Percentiles rank a stretch among this genome's conserved stretches.
phyloP scores from a whole-genome alignment of 306 rosid genomes.

The Boehmeria nivea region DNA sequence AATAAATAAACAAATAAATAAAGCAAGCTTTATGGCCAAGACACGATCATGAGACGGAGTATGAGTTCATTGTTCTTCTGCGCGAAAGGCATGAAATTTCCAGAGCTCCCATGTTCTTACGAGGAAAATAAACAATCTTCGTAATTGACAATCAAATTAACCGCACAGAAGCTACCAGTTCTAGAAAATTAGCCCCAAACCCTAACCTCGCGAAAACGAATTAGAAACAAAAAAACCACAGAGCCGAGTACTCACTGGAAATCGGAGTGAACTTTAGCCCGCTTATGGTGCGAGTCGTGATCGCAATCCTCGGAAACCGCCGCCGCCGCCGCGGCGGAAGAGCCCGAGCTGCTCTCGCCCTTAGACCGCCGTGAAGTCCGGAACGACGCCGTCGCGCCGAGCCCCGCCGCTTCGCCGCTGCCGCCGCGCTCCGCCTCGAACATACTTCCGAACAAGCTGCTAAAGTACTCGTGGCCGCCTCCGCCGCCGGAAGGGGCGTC shows the following conservation, averaged over 20 bases:
- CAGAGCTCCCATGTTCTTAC: too few relatives aligned
- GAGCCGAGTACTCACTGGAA: slow-evolving; percentile 47
- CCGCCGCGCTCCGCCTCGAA: slow-evolving; percentile 21
- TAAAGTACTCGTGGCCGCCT: slow-evolving; percentile 24
- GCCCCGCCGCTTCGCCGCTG: slow-evolving; percentile 18
- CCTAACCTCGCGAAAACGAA: too few relatives aligned
- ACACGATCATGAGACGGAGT: too few relatives aligned
- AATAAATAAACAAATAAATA: too few relatives aligned
- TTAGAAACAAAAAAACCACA: too few relatives aligned
- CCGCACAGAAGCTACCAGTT: too few relatives aligned
- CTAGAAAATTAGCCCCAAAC: too few relatives aligned
- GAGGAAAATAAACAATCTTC: too few relatives aligned
- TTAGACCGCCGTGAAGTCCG: slow-evolving; percentile 25
- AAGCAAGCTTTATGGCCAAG: too few relatives aligned
- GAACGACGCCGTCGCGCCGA: slow-evolving; percentile 22
- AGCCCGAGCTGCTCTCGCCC: slow-evolving; percentile 65
- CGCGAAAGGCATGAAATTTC: too few relatives aligned
- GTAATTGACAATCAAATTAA: too few relatives aligned
- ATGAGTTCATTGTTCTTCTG: too few relatives aligned
- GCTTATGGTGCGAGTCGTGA: slow-evolving; percentile 65
- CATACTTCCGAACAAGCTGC: slow-evolving; percentile 37
- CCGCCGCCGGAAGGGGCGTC: slow-evolving; percentile 12
- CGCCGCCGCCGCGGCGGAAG: slow-evolving; percentile 19
- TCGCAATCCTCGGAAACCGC: slow-evolving; percentile 30
- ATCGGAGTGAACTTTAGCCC: slow-evolving; percentile 65